These are phyloP conservation scores for Ziziphus jujuba DNA, from an alignment of 306 rosid genomes.

Conservation along the genomic window DNA sequence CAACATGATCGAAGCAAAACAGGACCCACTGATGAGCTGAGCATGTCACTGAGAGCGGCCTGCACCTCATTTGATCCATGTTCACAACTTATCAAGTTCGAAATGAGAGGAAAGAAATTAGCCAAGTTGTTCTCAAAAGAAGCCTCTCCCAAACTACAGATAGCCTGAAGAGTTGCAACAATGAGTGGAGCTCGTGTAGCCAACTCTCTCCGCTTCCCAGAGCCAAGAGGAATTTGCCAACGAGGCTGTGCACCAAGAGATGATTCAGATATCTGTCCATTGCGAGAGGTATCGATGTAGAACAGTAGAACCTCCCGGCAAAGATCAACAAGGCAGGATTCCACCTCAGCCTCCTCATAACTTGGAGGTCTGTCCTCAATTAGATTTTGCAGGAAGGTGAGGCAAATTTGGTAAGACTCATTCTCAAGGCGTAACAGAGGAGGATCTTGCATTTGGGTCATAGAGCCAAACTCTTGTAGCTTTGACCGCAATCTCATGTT, in stretches of 20 bases:
- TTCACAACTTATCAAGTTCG: conserved; percentile 84
- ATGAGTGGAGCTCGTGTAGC: conserved; percentile 90
- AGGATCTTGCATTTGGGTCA: conserved; percentile 99
- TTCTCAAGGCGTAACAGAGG: conserved; percentile 94
- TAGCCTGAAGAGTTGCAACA: conserved; percentile 87
- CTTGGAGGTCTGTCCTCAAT: conserved; percentile 60
- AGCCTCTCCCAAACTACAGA: conserved; percentile 67
- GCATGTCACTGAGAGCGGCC: conserved; percentile 86
- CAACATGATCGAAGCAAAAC: conserved; percentile 75
- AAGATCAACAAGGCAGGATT: conserved; percentile 63
- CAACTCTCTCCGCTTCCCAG: conserved; percentile 84
- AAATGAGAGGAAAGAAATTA: conserved; percentile 76
- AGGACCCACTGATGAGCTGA: conserved; percentile 82
- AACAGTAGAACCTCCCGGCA: conserved; percentile 76
- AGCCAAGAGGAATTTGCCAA: conserved; percentile 83
- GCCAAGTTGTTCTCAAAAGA: conserved; percentile 74
- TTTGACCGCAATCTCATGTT: conserved; percentile 58
- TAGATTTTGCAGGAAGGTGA: conserved; percentile 85
- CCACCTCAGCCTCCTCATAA: conserved; percentile 65
- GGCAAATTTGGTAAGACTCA: conserved; percentile 89
- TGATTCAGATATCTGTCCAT: conserved; percentile 49
- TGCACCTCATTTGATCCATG: conserved; percentile 95
- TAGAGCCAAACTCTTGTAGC: conserved; percentile 84
- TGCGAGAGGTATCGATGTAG: conserved; percentile 64
- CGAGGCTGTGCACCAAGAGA: conserved; percentile 50